Evolutionary conservation across 2,329 filamentous ascomycete species (phyloP), one percentile per base, ranked within the genome.

Genomic region (Phialophora tarda): DNA sequence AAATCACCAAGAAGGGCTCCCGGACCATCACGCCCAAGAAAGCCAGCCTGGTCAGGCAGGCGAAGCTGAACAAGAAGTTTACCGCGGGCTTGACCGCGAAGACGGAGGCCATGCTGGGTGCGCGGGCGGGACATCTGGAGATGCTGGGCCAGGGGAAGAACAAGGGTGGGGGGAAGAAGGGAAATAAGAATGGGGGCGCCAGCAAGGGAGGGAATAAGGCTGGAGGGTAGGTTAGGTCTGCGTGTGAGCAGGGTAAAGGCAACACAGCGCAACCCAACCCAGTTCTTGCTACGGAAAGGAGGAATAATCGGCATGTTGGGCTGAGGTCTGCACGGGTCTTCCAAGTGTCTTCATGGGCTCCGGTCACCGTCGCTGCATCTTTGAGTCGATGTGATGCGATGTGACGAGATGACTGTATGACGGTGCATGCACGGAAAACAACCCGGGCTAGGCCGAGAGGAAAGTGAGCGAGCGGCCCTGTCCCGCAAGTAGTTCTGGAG

Each of bases 61-160:
- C 86, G 70, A 87, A 87, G 73, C 82, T 90, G 75, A 86, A 84
- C 60, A 90, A 88, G 84, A 89, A 90, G 83, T 82, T 86, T 68
- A 83, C 86, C 0, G 80, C 85, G 0, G 88, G 88, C 0, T 77
- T 91, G 48, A 85, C 84, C 3, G 84, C 84, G 0, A 82, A 86
- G 78, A 91, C 89, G n/a, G 89, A 92, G 74, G 84, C 85, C 67
- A 84, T 83, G 69, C 81, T 91, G 10, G 89, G 88, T 12, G 81
- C 86, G 68, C 86, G 86, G 73, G 89, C 88, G 4, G 89, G 89
- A 14, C 89, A 92, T 82, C 74, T 91, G 74, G 89, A 92, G 77
- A 74, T 91, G 73, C 76, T 91, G 73, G 82, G 82, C 64, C 88
- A 88, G 2, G 88, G 88, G 12, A 90, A 89, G 83, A 89, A 85